Evolutionary conservation across 1,284 basidiomycete species (phyloP).

Genomic region (Ustilago bromivora): DNA sequence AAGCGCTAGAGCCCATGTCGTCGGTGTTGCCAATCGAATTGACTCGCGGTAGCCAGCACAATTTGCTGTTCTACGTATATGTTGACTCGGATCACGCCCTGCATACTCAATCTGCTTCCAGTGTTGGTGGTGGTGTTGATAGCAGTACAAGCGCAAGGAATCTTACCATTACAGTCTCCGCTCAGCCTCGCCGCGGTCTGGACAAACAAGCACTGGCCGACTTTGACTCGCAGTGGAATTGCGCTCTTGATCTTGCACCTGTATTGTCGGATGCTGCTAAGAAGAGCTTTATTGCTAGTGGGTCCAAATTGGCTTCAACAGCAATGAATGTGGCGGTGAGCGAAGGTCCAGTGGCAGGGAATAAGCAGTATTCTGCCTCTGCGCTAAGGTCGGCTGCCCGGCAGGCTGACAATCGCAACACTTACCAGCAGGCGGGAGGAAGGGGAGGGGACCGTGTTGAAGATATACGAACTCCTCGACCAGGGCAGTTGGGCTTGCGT

Average conservation of each 20-base stretch:
- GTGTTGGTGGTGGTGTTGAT: background rate
- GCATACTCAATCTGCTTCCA: background rate
- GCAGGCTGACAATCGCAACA: background rate
- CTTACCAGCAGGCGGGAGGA: background rate
- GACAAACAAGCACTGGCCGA: constrained; percentile 21
- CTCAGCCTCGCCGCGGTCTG: constrained; percentile 13
- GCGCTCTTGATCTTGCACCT: constrained; percentile 34
- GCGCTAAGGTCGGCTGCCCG: constrained; percentile 16
- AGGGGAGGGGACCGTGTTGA: background rate
- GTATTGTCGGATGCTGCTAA: constrained; percentile 30
- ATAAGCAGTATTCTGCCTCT: constrained; percentile 34
- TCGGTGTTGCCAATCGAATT: constrained; percentile 29
- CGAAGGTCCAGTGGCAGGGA: constrained; percentile 25
- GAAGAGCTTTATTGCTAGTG: constrained; percentile 12
- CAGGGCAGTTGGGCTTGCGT: constrained; percentile 29
- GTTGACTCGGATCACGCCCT: constrained; percentile 11
- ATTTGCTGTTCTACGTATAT: constrained; percentile 44
- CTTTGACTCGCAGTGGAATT: constrained; percentile 54
- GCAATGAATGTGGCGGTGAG: background rate
- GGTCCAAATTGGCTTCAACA: background rate
- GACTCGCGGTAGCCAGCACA: constrained; percentile 39
- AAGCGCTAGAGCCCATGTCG: constrained; percentile 16
- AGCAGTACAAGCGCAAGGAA: constrained; percentile 19
- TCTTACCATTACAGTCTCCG: constrained; percentile 41
- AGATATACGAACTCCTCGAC: constrained; percentile 28